Conservation (phyloP, 148 eudicot species). For the Silene latifolia region DNA sequence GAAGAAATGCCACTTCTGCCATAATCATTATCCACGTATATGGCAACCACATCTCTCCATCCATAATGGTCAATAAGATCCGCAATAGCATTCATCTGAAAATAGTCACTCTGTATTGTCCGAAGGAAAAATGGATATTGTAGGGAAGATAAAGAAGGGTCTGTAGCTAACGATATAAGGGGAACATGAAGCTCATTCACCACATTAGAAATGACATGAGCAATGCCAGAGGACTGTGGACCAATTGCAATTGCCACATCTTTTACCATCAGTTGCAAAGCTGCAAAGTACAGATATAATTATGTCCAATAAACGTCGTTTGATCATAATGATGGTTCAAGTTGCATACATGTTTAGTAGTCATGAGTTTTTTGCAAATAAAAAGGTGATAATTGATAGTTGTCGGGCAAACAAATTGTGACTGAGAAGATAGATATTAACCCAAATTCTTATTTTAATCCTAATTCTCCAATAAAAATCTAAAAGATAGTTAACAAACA, state of each 20-base stretch:
- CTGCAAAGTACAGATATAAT: conserved; percentile 35
- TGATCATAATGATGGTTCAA: too few species aligned
- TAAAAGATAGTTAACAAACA: too few species aligned
- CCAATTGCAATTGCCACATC: conserved; percentile 64
- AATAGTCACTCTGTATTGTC: conserved; percentile 51
- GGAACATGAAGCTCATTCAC: conserved; percentile 65
- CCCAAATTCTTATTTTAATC: neutral
- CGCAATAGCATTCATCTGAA: conserved; percentile 72
- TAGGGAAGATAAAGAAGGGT: conserved; percentile 65
- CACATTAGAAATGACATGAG: conserved; percentile 54
- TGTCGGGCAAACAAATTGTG: neutral
- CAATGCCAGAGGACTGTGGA: conserved; percentile 73
- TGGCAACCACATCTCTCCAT: conserved; percentile 66
- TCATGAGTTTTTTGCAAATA: too few species aligned
- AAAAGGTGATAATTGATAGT: neutral
- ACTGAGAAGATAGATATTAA: too few species aligned
- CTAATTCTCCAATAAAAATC: neutral
- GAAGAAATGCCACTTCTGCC: conserved; percentile 68
- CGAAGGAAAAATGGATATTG: conserved; percentile 64
- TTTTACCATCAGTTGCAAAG: conserved; percentile 60
- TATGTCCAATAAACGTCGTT: conserved; percentile 14
- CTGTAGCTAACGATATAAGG: conserved; percentile 61
- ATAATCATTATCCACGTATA: conserved; percentile 65
- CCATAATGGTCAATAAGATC: conserved; percentile 43
- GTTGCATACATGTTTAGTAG: too few species aligned